Base-by-base conservation (phyloP, 305 asterid genomes). In the Galium porrigens region DNA sequence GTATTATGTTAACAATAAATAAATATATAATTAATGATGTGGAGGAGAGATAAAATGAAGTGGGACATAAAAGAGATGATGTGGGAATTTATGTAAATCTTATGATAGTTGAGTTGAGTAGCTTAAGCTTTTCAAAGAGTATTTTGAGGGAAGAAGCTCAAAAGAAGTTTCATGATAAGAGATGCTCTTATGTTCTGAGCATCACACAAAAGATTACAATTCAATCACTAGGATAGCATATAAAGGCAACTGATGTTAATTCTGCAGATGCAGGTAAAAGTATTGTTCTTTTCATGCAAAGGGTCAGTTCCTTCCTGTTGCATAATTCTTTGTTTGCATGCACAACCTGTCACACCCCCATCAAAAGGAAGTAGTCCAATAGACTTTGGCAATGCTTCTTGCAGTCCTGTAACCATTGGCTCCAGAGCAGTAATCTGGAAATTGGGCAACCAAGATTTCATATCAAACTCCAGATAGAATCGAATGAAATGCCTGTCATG, bases 321-420 rank as follows among this genome's bases (percentile, higher is more conserved):
- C 10, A 51, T 6, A 51, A 4, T 51, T 51, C 10, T 51, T 18
- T 52, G 25, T 20, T 27, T 48, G 51, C 76, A 56, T 68, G 70
- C 67, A 39, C n/a, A 81, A 92, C 99, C 99, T 79, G 94, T 78
- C 69, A 92, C 84, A 67, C 99, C 99, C 61, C 95, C 92, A 76
- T 92, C 97, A 67, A 89, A 92, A 71, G 99, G 82, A 80, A 92
- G 95, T 68, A 92, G 77, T 57, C 95, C 99, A 65, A 92, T 83
- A 51, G 99, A 92, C 74, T 89, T 92, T 44, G 97, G 99, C 73
- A 92, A 80, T 70, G 86, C 94, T 76, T 92, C 94, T 84, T 89
- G 97, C 80, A 92, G 70, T 63, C 85, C 89, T 6, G 87, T 76
- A 76, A 87, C 84, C 86, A 92, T 69, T 70, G 97, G 96, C 82